A percentile compares a stretch with the other conserved stretches of the same genome.
Evolutionary conservation across 306 rosid genomes (phyloP).

Genomic region (Cicer pinnatifidum): DNA sequence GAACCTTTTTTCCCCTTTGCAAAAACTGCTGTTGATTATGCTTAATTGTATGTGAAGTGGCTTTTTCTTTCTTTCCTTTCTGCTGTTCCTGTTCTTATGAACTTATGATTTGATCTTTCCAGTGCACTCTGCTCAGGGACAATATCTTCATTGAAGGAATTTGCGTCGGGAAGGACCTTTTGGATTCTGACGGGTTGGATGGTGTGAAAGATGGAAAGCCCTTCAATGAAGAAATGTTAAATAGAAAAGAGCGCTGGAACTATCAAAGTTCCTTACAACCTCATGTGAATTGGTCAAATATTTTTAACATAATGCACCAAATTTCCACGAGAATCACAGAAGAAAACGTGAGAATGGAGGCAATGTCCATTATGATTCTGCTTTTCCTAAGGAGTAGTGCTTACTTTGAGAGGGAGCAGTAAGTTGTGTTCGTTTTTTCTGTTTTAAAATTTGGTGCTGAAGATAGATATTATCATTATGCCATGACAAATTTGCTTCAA

Average conservation of each 20-base stretch:
- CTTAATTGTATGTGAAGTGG: slow-evolving; percentile 28
- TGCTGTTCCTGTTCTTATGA: slow-evolving; percentile 65
- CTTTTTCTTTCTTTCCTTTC: slow-evolving; percentile 22
- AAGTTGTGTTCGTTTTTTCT: slow-evolving; percentile 49
- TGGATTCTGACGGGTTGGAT: slow-evolving; percentile 51
- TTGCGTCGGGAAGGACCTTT: slow-evolving; percentile 49
- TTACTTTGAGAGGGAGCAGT: slow-evolving; percentile 73
- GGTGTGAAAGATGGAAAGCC: slow-evolving; percentile 48
- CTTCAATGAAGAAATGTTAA: slow-evolving; percentile 43
- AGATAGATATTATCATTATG: slow-evolving; percentile 20
- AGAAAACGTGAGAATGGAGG: slow-evolving; percentile 70
- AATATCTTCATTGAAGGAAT: slow-evolving; percentile 66
- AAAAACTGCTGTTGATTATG: slow-evolving; percentile 31
- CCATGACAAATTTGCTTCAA: slow-evolving; percentile 38
- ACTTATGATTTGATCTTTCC: slow-evolving; percentile 97
- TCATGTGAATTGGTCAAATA: slow-evolving; percentile 64
- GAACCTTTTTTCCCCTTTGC: not conserved
- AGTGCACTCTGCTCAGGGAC: slow-evolving; percentile 99
- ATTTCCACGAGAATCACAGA: slow-evolving; percentile 61
- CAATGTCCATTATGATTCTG: slow-evolving; percentile 65
- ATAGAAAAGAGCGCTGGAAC: slow-evolving; percentile 53
- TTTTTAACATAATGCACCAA: slow-evolving; percentile 65
- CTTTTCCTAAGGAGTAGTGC: slow-evolving; percentile 65
- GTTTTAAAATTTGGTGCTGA: slow-evolving; percentile 36
- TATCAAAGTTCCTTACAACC: slow-evolving; percentile 52